Evolutionary conservation across 441 rosid genomes (phyloP), one percentile per base, ranked within the genome.

Genomic region (Euphorbia celastroides): DNA sequence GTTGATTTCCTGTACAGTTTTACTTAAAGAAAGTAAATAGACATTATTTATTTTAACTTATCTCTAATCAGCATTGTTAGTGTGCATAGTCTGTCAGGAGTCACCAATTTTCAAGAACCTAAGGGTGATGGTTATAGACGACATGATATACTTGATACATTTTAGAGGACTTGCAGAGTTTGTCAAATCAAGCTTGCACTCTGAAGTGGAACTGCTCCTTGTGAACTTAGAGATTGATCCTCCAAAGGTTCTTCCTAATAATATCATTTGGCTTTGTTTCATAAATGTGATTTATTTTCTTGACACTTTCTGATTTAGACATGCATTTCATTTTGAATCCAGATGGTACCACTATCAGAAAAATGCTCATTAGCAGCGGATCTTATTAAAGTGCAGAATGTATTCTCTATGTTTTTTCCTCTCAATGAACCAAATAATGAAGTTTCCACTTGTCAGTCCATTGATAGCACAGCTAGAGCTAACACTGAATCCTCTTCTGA

Each of bases 221-320:
- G 84, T 93, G 66, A 83, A 91, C 76, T 76, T 91, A 62, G 96
- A 89, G 71, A 83, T 85, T 63, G 96, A 93, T 77, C 99, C 99
- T 77, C 93, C 92, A 57, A 74, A 88, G 95, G 99, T 93, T 56
- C 58, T 59, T 27, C 32, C 62, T 41, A 48, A 3, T 9, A 34
- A 59, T 22, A 62, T 68, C 59, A 38, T 26, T 52, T 68, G 14
- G 16, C 46, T 14, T 51, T 22, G 50, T 19, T 38, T 72, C 4
- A 60, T 58, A 26, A 55, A 55, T 27, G n/a, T n/a, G n/a, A n/a
- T 34, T 46, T 34, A 9, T 59, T 64, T 67, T 64, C 27, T 51
- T 23, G 27, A 42, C 44, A 50, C 57, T 57, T 27, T 23, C 62
- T 61, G 26, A 22, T 60, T 7, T 67, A 16, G 55, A 13, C 22